Percentiles rank a stretch among this genome's conserved stretches.
These are phyloP conservation scores for Mycena floridula DNA, from an alignment of 768 basidiomycete species.

Conservation along the genomic window DNA sequence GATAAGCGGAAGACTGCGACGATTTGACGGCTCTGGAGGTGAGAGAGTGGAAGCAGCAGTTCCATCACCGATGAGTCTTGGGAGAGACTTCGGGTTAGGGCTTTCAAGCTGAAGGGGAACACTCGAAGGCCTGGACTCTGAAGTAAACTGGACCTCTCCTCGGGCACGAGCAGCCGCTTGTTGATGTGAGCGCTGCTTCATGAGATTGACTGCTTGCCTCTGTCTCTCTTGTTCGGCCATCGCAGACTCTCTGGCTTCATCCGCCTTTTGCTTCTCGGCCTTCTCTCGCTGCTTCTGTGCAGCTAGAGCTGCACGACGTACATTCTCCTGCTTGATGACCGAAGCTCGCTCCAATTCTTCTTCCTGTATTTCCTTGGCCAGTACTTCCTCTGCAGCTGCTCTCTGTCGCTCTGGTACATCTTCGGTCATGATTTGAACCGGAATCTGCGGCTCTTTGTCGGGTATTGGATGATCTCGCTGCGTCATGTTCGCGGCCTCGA, in stretches of 20 bases:
- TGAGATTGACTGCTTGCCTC: conserved; percentile 20
- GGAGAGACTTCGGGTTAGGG: neutral
- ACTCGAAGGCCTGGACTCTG: conserved; percentile 13
- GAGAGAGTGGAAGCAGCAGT: neutral
- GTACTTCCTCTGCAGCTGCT: neutral
- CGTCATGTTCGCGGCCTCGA: too few species aligned
- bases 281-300: neutral
- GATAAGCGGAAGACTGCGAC: neutral
- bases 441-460: too few species aligned
- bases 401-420: neutral
- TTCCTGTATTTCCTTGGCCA: neutral
- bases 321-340: neutral
- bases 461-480: too few species aligned
- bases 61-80: neutral
- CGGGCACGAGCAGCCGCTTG: conserved; percentile 22
- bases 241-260: neutral
- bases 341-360: neutral
- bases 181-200: conserved; percentile 22
- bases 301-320: neutral
- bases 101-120: neutral
- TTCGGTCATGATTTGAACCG: too few species aligned
- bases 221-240: conserved; percentile 18
- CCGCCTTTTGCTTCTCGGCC: neutral
- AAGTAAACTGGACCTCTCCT: too few species aligned
- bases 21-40: neutral